Percentiles rank a stretch among this genome's conserved stretches.
Conservation (phyloP, 371 early-diverging fungal genomes). For the Sporodiniella umbellata region DNA sequence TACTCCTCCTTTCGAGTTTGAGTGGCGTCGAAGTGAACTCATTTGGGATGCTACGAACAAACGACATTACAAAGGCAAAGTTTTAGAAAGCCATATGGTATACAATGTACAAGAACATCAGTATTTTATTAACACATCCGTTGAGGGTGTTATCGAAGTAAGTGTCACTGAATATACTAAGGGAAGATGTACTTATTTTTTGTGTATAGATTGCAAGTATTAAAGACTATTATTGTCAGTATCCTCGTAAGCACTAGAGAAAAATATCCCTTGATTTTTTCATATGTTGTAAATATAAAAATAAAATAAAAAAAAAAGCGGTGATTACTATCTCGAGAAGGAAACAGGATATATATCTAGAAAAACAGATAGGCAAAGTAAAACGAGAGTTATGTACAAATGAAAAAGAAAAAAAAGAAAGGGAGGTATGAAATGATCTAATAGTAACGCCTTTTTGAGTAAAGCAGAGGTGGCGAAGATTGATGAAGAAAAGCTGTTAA, state of each 20-base stretch:
- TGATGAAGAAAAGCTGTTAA: conserved; percentile 18
- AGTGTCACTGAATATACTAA: not conserved
- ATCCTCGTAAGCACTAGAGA: conserved; percentile 19
- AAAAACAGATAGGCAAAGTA: too few species aligned
- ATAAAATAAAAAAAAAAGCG: not conserved
- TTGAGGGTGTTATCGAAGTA: conserved; percentile 52
- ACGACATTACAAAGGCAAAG: conserved; percentile 41
- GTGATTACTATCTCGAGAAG: too few species aligned
- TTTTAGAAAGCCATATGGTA: conserved; percentile 45
- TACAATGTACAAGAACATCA: conserved; percentile 35
- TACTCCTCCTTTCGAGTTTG: conserved; percentile 53
- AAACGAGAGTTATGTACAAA: too few species aligned
- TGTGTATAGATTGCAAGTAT: conserved; percentile 34
- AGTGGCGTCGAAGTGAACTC: conserved; percentile 47
- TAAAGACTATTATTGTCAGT: conserved; percentile 44
- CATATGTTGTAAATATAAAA: conserved; percentile 3
- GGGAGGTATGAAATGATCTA: not conserved
- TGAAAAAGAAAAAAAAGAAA: not conserved
- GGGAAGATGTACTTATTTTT: not conserved
- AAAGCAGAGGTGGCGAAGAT: not conserved
- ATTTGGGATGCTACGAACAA: conserved; percentile 37
- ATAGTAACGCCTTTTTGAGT: not conserved
- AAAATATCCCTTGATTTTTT: not conserved
- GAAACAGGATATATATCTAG: too few species aligned
- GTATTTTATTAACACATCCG: conserved; percentile 44